These are phyloP conservation scores for Colletotrichum spinosum DNA, from an alignment of 2,329 filamentous ascomycete species.

Conservation along the genomic window DNA sequence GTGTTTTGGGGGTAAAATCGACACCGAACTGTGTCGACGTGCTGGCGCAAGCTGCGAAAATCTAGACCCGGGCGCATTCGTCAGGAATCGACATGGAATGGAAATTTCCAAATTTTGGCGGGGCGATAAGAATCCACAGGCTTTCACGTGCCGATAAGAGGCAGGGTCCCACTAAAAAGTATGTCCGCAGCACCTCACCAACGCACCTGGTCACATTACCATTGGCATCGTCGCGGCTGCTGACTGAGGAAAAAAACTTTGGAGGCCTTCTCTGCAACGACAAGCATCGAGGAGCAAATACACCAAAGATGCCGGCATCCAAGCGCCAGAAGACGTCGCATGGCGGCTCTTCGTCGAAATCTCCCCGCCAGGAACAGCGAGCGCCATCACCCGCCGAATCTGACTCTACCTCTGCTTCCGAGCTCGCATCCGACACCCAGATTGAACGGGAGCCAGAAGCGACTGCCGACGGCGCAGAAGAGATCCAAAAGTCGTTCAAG, in stretches of 20 bases:
- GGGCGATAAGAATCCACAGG: neutral
- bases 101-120: neutral
- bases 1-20: no score
- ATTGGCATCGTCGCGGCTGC: no score
- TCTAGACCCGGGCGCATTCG: neutral
- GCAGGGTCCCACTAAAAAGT: constrained; percentile 20
- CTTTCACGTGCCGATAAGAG: constrained; percentile 22
- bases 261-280: no score
- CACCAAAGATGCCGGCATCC: constrained; percentile 11
- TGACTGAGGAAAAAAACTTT: no score
- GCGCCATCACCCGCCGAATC: constrained; percentile 13
- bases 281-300: no score
- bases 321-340: constrained; percentile 30
- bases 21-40: no score
- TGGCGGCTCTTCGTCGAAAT: constrained; percentile 5
- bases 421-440: constrained; percentile 1
- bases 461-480: constrained; percentile 44
- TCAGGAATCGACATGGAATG: neutral
- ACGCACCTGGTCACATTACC: neutral
- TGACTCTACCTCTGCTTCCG: neutral
- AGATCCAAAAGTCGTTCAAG: constrained; percentile 70
- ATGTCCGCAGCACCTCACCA: neutral
- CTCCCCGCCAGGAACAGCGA: neutral
- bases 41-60: no score
- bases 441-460: constrained; percentile 26